A percentile compares a stretch with the other conserved stretches of the same genome.
Conservation (phyloP, 2,329 filamentous ascomycete genomes). For the Fusarium sambucinum region DNA sequence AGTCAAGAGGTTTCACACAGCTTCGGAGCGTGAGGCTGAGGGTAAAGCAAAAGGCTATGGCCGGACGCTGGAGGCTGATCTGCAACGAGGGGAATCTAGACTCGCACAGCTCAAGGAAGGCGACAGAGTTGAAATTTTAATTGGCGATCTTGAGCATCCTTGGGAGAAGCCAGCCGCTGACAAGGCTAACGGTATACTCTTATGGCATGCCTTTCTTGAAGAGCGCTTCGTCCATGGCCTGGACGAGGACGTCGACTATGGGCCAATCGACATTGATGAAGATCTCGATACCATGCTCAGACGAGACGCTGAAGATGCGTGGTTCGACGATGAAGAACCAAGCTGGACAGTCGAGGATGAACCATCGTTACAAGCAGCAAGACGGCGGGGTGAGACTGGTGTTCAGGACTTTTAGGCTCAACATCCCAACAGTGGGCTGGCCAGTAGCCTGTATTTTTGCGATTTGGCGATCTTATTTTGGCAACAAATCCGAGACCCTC, state of each 20-base stretch:
- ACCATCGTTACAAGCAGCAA: slow-evolving; percentile 14
- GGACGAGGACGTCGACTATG: slow-evolving; percentile 85
- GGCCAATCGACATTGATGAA: slow-evolving; percentile 75
- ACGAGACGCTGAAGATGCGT: slow-evolving; percentile 76
- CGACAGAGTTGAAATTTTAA: slow-evolving; percentile 13
- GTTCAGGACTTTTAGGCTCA: slow-evolving; percentile 74
- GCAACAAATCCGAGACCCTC: slow-evolving; percentile 7
- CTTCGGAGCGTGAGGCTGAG: slow-evolving; percentile 79
- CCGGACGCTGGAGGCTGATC: slow-evolving; percentile 80
- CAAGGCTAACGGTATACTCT: slow-evolving; percentile 74
- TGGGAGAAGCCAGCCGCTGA: slow-evolving; percentile 50
- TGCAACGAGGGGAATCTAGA: slow-evolving; percentile 81
- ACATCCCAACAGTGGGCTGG: neutral
- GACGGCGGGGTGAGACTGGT: slow-evolving; percentile 71
- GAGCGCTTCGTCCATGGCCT: slow-evolving; percentile 79
- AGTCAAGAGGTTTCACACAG: slow-evolving; percentile 80
- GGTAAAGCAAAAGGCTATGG: slow-evolving; percentile 81
- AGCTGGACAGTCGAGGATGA: slow-evolving; percentile 67
- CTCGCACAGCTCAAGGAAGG: slow-evolving; percentile 64
- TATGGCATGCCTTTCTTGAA: slow-evolving; percentile 80
- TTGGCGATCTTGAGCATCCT: slow-evolving; percentile 53
- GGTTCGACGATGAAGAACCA: slow-evolving; percentile 84
- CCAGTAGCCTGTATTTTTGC: neutral
- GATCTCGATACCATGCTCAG: slow-evolving; percentile 74
- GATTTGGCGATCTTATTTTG: neutral